phyloP scores from a whole-genome alignment of 768 basidiomycete genomes.

The Mycena belliarum region DNA sequence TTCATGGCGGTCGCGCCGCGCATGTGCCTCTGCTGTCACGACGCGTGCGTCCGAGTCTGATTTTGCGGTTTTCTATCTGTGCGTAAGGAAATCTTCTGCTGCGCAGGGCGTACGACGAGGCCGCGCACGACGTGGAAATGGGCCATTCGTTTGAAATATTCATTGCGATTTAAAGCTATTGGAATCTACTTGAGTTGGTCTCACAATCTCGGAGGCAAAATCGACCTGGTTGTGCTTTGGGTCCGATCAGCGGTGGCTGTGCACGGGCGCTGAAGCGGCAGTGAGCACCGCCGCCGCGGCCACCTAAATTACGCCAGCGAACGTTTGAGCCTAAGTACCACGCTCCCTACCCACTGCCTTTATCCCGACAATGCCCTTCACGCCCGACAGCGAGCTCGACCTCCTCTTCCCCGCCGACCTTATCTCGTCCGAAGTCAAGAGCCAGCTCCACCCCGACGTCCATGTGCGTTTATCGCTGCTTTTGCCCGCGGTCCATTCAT shows the following conservation, averaged over 20 bases:
- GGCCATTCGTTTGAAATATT: no score
- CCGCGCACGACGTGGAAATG: background rate
- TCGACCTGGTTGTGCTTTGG: no score
- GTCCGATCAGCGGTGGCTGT: no score
- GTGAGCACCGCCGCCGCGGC: no score
- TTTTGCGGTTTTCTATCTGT: no score
- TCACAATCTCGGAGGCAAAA: no score
- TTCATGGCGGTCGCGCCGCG: no score
- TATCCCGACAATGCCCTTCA: constrained; percentile 36
- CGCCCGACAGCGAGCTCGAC: constrained; percentile 67
- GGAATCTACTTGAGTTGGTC: no score
- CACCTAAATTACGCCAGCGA: background rate
- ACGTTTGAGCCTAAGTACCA: constrained; percentile 1
- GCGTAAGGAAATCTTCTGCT: background rate
- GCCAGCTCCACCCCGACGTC: constrained; percentile 60
- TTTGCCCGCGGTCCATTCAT: background rate
- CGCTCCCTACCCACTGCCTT: background rate
- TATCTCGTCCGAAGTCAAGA: constrained; percentile 65
- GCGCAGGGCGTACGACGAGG: constrained; percentile 1
- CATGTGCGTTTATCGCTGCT: constrained; percentile 50
- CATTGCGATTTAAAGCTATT: no score
- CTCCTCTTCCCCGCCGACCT: constrained; percentile 74
- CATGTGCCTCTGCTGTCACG: no score
- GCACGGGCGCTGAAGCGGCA: constrained; percentile 6
- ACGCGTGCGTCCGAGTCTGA: no score